These are phyloP conservation scores for Fusarium subtropicale DNA, from an alignment of 2,329 filamentous ascomycete species.

Conservation along the genomic window DNA sequence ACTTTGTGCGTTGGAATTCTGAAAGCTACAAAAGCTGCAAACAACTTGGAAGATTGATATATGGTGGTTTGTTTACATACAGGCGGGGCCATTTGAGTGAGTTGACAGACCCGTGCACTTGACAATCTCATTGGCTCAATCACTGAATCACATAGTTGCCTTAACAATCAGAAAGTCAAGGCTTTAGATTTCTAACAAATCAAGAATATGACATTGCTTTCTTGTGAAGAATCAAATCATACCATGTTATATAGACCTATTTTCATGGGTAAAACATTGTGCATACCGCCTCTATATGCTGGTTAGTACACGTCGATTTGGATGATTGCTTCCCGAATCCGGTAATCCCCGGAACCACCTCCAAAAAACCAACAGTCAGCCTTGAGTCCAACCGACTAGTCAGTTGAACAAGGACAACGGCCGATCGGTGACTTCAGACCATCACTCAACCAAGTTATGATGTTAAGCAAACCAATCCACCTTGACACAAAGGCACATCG, in stretches of 20 bases:
- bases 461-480: neutral
- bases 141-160: neutral
- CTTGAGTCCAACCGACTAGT: neutral
- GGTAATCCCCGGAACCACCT: neutral
- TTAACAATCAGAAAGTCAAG: neutral
- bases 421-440: neutral
- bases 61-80: conserved; percentile 8
- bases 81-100: neutral
- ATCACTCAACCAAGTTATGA: neutral
- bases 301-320: neutral
- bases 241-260: neutral
- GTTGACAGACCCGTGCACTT: neutral
- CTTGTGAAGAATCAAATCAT: no score
- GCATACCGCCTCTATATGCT: neutral
- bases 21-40: neutral
- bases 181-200: neutral
- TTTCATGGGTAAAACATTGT: no score
- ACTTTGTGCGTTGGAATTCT: neutral
- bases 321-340: neutral
- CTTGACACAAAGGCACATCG: neutral
- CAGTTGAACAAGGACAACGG: no score
- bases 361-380: neutral
- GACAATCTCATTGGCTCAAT: neutral
- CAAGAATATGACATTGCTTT: neutral
- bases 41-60: neutral